A percentile compares a stretch with the other conserved stretches of the same genome.
Conservation (phyloP, 1,284 basidiomycete species). For the Ganoderma lingzhi region DNA sequence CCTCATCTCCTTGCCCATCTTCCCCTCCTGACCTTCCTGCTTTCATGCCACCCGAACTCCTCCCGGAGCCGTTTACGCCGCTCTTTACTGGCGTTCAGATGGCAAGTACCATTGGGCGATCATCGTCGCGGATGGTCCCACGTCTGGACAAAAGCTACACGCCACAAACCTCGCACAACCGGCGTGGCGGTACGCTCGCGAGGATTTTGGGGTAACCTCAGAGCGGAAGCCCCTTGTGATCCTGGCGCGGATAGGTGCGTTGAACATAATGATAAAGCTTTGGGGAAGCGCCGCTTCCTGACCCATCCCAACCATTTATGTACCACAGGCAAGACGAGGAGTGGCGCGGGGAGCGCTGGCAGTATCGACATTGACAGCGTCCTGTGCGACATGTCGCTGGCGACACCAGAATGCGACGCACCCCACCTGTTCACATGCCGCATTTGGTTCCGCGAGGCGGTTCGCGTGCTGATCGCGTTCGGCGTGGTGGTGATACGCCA, state of each 20-base stretch:
- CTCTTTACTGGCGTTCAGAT: not conserved
- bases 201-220: not conserved
- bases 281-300: not conserved
- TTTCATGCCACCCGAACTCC: not conserved
- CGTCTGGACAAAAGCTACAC: not conserved
- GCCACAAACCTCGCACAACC: not conserved
- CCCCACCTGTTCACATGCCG: not conserved
- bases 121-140: not conserved
- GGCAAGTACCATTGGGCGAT: constrained; percentile 1
- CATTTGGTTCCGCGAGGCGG: not conserved
- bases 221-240: not conserved
- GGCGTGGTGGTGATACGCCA: not conserved
- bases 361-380: not conserved
- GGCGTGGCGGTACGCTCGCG: not conserved
- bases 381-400: not conserved
- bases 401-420: not conserved
- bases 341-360: not conserved
- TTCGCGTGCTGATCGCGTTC: not conserved
- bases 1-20: not conserved
- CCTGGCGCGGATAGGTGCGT: not conserved
- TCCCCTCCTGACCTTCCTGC: not conserved
- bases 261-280: not conserved
- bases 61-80: not conserved
- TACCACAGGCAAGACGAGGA: not conserved
- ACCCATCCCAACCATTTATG: not conserved